phyloP scores from a whole-genome alignment of 1,284 basidiomycete species.

The Boletellus sp. region DNA sequence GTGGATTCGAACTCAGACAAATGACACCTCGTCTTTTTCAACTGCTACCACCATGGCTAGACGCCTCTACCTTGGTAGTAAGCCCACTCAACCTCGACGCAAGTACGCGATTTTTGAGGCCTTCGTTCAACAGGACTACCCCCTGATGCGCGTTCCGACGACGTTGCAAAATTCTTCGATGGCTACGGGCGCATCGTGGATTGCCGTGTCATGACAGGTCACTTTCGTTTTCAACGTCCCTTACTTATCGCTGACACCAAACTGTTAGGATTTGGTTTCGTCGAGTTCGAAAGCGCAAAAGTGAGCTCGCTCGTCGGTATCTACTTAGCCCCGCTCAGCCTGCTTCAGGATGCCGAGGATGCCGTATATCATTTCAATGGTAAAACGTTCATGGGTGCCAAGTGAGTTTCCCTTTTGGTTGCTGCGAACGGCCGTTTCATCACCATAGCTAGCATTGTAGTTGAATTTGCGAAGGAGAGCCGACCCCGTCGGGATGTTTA shows the following conservation, averaged over 20 bases:
- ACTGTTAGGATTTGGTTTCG: constrained; percentile 77
- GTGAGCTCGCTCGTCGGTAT: constrained; percentile 33
- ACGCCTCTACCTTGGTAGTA: constrained; percentile 82
- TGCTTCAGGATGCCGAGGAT: constrained; percentile 83
- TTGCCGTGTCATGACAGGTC: constrained; percentile 90
- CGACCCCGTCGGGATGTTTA: constrained; percentile 77
- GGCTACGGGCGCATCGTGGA: constrained; percentile 84
- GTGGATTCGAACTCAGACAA: constrained; percentile 38
- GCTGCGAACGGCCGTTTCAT: constrained; percentile 5
- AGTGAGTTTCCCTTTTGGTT: constrained; percentile 45
- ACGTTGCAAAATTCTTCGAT: constrained; percentile 83
- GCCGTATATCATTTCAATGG: constrained; percentile 84
- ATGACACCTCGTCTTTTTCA: constrained; percentile 30
- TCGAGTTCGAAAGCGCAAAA: constrained; percentile 86
- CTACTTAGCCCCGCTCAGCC: constrained; percentile 1
- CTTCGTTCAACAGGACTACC: constrained; percentile 59
- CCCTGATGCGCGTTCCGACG: constrained; percentile 72
- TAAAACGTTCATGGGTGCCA: constrained; percentile 82
- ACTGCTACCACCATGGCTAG: constrained; percentile 66
- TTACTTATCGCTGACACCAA: constrained; percentile 7
- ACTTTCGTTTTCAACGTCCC: constrained; percentile 22
- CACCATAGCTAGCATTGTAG: constrained; percentile 67
- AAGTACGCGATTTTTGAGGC: not conserved
- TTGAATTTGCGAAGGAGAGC: constrained; percentile 88
- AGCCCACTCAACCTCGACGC: constrained; percentile 26